These are phyloP conservation scores for Botrytis cinerea DNA, from an alignment of 2,329 filamentous ascomycete species.

Conservation along the genomic window DNA sequence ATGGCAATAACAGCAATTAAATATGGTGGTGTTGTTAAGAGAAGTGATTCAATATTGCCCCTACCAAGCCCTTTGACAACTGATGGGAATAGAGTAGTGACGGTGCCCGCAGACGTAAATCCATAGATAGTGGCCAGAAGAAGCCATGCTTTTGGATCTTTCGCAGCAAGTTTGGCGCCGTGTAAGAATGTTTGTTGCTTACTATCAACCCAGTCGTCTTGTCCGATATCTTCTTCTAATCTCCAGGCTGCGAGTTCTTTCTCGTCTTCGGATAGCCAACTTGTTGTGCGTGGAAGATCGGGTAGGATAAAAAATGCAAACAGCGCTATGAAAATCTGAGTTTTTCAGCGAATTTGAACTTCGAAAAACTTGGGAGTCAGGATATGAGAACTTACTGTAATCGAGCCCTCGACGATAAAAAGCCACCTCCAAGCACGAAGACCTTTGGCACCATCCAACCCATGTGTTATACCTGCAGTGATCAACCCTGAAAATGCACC, in stretches of 20 bases:
- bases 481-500: constrained; percentile 54
- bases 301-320: constrained; percentile 46
- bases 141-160: constrained; percentile 24
- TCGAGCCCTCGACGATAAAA: constrained; percentile 49
- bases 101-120: constrained; percentile 27
- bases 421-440: constrained; percentile 56
- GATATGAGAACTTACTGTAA: constrained; percentile 41
- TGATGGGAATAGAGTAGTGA: constrained; percentile 41
- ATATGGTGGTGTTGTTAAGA: constrained; percentile 32
- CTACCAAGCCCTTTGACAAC: constrained; percentile 15
- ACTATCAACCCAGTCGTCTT: constrained; percentile 25
- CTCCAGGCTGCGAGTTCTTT: constrained; percentile 44
- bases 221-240: constrained; percentile 24
- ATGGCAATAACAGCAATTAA: constrained; percentile 31
- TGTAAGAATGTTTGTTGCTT: constrained; percentile 20
- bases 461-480: constrained; percentile 50
- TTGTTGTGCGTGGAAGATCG: constrained; percentile 55
- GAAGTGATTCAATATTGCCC: constrained; percentile 3
- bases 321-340: constrained; percentile 11
- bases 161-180: constrained; percentile 16
- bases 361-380: too few relatives aligned
- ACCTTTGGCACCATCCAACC: constrained; percentile 50
- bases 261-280: constrained; percentile 52
- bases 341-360: background rate
- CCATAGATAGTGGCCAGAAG: constrained; percentile 19